These are phyloP conservation scores for Scalesia atractyloides DNA, from an alignment of 129 eudicot species.

Conservation along the genomic window DNA sequence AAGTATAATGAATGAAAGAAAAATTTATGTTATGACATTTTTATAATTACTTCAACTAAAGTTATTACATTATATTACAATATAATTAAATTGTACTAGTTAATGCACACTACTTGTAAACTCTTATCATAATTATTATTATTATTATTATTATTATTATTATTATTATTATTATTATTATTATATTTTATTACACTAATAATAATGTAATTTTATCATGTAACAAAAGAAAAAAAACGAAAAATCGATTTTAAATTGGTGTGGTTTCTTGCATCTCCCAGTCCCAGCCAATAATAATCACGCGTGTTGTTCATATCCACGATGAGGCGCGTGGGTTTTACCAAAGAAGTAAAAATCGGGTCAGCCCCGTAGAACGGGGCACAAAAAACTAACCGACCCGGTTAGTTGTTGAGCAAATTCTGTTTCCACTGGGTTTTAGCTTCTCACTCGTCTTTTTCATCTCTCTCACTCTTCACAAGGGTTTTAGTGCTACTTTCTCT, in stretches of 20 bases:
- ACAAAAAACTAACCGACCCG: constrained; percentile 38
- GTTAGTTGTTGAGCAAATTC: constrained; percentile 24
- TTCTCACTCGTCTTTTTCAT: constrained; percentile 27
- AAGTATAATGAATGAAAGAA: no score
- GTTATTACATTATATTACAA: no score
- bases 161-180: no score
- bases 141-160: no score
- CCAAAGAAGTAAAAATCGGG: constrained; percentile 32
- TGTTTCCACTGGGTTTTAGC: constrained; percentile 27
- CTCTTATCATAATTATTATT: no score
- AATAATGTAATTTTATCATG: no score
- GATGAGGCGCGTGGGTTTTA: constrained; percentile 7
- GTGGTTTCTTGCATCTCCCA: background rate
- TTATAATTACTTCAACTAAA: no score
- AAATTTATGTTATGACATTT: no score
- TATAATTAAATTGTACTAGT: no score
- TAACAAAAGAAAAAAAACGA: no score
- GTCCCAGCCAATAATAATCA: constrained; percentile 1
- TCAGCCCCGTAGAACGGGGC: constrained; percentile 37
- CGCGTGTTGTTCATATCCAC: background rate
- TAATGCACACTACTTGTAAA: no score
- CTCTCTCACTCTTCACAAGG: constrained; percentile 31
- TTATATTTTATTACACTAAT: no score
- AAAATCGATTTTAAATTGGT: background rate
- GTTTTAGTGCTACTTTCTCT: constrained; percentile 42